Conservation (phyloP, 352 stramenopile genomes). For the Pythium sp. region DNA sequence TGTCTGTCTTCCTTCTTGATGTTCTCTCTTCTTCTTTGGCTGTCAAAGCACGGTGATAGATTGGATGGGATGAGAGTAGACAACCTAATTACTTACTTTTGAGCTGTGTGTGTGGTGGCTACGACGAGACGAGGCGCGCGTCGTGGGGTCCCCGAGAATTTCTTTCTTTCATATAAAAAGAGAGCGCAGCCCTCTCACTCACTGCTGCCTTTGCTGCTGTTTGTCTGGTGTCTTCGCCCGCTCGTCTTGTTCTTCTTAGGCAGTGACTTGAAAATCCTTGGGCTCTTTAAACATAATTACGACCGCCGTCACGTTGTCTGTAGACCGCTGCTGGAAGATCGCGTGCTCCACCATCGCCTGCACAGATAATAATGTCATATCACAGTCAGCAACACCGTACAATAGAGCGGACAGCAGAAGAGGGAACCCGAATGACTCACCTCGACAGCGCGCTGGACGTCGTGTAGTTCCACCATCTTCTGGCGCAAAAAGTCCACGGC, state of each 20-base stretch:
- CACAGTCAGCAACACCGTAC: constrained; percentile 5
- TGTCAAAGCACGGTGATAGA: too few species aligned
- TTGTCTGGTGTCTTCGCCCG: neutral
- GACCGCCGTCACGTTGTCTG: constrained; percentile 83
- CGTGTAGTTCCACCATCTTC: constrained; percentile 64
- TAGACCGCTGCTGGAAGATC: constrained; percentile 82
- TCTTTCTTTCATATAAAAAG: neutral
- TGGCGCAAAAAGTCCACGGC: constrained; percentile 70
- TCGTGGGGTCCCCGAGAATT: neutral
- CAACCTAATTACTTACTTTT: constrained; percentile 9
- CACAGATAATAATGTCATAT: neutral
- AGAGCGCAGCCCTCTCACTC: too few species aligned
- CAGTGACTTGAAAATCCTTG: constrained; percentile 29
- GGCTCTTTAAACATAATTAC: constrained; percentile 83
- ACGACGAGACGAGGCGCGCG: neutral
- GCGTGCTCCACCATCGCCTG: constrained; percentile 76
- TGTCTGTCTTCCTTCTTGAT: neutral
- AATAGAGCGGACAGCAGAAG: neutral
- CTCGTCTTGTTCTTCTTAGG: neutral
- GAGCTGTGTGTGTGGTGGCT: neutral
- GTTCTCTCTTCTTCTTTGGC: neutral
- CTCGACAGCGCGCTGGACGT: constrained; percentile 80
- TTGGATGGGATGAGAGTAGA: neutral
- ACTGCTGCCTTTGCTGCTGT: neutral
- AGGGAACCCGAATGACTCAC: constrained; percentile 20